A percentile compares a stretch with the other conserved stretches of the same genome.
These are phyloP conservation scores for Alternaria burnsii DNA, from an alignment of 2,329 filamentous ascomycete genomes.

Conservation along the genomic window DNA sequence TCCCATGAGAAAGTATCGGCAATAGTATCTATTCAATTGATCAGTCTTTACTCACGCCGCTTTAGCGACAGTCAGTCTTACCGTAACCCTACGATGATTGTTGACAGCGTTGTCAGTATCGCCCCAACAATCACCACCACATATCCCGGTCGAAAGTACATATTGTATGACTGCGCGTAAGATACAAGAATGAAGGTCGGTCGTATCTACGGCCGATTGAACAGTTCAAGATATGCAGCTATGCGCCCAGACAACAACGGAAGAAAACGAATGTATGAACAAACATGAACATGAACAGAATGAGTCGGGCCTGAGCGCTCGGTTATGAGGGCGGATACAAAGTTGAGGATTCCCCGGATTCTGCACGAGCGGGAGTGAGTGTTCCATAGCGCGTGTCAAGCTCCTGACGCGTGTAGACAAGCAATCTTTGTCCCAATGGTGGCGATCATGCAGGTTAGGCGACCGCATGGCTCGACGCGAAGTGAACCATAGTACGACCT, in stretches of 20 bases:
- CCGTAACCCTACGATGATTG: constrained; percentile 43
- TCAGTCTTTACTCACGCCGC: constrained; percentile 7
- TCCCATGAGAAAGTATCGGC: constrained; percentile 45
- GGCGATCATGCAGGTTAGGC: constrained; percentile 21
- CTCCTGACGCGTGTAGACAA: constrained; percentile 22
- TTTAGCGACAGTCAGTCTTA: constrained; percentile 20
- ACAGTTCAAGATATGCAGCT: constrained; percentile 5
- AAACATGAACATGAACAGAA: constrained; percentile 15
- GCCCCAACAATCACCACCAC: constrained; percentile 47
- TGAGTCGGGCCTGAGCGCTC: constrained; percentile 9
- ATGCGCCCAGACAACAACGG: constrained; percentile 12
- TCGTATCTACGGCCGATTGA: neutral
- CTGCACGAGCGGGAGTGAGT: constrained; percentile 22
- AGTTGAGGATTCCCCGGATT: constrained; percentile 32
- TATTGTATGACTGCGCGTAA: constrained; percentile 10
- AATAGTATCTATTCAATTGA: constrained; percentile 40
- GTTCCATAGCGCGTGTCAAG: constrained; percentile 23
- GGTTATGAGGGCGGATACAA: constrained; percentile 18
- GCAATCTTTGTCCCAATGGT: constrained; percentile 15
- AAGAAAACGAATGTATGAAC: constrained; percentile 14
- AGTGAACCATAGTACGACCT: constrained; percentile 5
- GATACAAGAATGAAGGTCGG: constrained; percentile 1
- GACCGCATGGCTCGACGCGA: constrained; percentile 15
- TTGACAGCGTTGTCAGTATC: constrained; percentile 48
- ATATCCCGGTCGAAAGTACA: constrained; percentile 45